A percentile compares a stretch with the other conserved stretches of the same genome.
phyloP scores from a whole-genome alignment of 805 yeast species.

The Saccharomycopsis babjevae region DNA sequence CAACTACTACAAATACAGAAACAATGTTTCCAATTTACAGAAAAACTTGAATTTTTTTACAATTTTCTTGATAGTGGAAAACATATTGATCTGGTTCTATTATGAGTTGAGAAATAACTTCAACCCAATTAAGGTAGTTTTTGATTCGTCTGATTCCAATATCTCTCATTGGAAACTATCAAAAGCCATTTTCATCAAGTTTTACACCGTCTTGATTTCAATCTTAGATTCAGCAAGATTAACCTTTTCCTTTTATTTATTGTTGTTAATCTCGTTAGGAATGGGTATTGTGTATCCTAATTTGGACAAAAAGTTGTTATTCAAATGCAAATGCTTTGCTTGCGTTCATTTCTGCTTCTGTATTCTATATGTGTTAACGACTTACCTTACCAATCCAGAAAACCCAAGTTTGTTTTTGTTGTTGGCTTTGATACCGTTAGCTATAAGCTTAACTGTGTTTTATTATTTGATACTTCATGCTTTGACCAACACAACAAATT shows the following conservation, averaged over 20 bases:
- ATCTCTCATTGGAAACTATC: conserved; percentile 30
- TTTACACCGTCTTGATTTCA: conserved; percentile 70
- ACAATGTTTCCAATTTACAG: conserved; percentile 83
- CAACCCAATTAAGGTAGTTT: conserved; percentile 8
- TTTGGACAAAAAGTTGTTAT: conserved; percentile 65
- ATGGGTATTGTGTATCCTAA: conserved; percentile 91
- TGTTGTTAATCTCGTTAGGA: conserved; percentile 80
- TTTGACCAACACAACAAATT: conserved; percentile 61
- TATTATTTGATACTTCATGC: conserved; percentile 68
- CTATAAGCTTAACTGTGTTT: conserved; percentile 57
- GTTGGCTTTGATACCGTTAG: conserved; percentile 59
- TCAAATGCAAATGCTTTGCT: conserved; percentile 53
- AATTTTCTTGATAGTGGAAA: conserved; percentile 72
- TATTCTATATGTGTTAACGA: conserved; percentile 42
- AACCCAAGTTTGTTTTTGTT: conserved; percentile 41
- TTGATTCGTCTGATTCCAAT: conserved; percentile 24
- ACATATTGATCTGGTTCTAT: conserved; percentile 82
- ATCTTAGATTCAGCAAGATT: conserved; percentile 70
- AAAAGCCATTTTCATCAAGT: conserved; percentile 44
- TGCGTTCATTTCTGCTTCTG: conserved; percentile 46
- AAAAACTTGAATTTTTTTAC: conserved; percentile 82
- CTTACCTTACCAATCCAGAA: conserved; percentile 42
- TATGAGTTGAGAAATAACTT: conserved; percentile 70
- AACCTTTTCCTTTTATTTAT: conserved; percentile 78
- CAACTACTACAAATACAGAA: conserved; percentile 74